Evolutionary conservation across 345 rosid species (phyloP), one percentile per base, ranked within the genome.

Genomic region (Chamaenerion angustifolium): DNA sequence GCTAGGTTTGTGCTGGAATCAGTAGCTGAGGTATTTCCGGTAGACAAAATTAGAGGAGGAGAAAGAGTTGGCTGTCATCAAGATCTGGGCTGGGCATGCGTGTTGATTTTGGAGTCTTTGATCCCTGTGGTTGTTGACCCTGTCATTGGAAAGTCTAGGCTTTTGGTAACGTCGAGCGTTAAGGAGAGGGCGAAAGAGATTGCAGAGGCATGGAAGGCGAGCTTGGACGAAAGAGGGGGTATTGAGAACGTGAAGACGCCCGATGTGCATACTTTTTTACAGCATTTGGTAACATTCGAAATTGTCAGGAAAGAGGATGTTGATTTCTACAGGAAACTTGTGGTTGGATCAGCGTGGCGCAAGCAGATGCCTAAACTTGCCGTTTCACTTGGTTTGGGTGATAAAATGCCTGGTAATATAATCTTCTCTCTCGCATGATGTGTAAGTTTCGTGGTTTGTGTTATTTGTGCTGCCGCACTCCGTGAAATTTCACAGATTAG

Each of bases 361-460:
- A 92, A 82, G 71, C 98, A 92, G 79, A 87, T 92, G 98, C 98
- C 98, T 2, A 92, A 80, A 68, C 93, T 92, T 51, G 98, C 98
- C 4, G 72, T 92, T 52, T 92, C 85, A 0, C 95, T 92, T 58
- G 98, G 96, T 15, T 66, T 92, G 64, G 95, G 86, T 59, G 86
- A 76, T 66, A 66, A 82, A 75, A 88, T 87, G 96, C 94, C 96
- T 42, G 98, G 98, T 92, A 87, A 65, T 59, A 57, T 48, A 2
- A 42, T 13, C 11, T 10, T 40, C 27, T 55, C n/a, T 27, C 23
- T 21, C 59, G 23, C 12, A 14, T 10, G 3, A 18, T 15, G 25
- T 27, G 25, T 21, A 21, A 21, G 25, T 21, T 21, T 21, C 25
- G 25, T 21, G 25, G 25, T 21, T 21, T 21, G 25, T 2, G 25